Base-by-base conservation (phyloP, 2,329 filamentous ascomycete species). In the Lasiodiplodia hormozganensis region DNA sequence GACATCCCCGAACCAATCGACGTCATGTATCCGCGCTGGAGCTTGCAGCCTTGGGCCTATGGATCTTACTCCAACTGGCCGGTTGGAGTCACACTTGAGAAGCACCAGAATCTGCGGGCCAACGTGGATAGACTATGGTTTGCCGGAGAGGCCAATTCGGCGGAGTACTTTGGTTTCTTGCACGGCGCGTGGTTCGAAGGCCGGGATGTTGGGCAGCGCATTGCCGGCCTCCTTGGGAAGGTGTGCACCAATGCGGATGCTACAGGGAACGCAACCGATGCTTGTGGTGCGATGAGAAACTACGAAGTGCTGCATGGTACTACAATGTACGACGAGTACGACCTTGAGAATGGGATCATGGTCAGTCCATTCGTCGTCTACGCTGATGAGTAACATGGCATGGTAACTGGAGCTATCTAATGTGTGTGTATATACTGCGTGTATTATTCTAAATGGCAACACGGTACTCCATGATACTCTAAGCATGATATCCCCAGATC, bases 61-160 rank as follows among this genome's bases (percentile, higher is more conserved):
- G 89, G 89, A 3, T 88, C 85, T 25, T 92, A 90, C 77, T 89
- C 87, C 47, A 91, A 91, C 75, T 92, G 89, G 90, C 89, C 89
- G 0, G 79, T 85, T 0, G 86, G 86, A 0, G 87, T 88, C 53
- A 89, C 86, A 0, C 80, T 92, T 0, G 86, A 90, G 73, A 87
- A 84, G 79, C 89, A 92, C 71, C 86, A 91, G 74, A 91, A 92
- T 71, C 80, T 92, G 12, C 85, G 89, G 0, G 87, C 89, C n/a
- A 90, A 90, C 69, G 77, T 89, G 0, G 84, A 83, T 10, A 78
- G 87, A 0, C 75, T 92, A 3, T 90, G 85, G 80, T 92, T 90
- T 70, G 88, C 89, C 0, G 89, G 89, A 0, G 89, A 92, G 74
- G 86, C 86, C 1, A 90, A 85, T 0, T 89, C 85, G 52, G 83